phyloP scores from a whole-genome alignment of 192 early-diverging fungal genomes.

The Backusella westeae region DNA sequence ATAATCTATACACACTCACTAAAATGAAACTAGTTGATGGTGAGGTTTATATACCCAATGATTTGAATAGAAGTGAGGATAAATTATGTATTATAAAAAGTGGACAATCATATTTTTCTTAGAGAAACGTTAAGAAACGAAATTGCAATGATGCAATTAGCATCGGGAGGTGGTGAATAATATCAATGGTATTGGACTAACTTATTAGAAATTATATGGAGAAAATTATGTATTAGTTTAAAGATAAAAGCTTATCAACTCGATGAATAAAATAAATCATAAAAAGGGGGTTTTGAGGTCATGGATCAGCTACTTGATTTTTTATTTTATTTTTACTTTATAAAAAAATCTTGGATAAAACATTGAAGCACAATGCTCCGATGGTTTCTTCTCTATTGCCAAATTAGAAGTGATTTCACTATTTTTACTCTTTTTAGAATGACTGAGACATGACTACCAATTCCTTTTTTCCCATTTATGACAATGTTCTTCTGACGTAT shows the following conservation, averaged over 20 bases:
- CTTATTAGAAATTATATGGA: neutral
- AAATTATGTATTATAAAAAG: no score
- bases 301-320: neutral
- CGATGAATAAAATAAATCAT: neutral
- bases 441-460: no score
- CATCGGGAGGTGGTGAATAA: neutral
- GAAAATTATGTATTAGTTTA: neutral
- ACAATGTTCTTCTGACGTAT: no score
- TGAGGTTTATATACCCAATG: neutral
- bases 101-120: no score
- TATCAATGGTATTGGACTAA: neutral
- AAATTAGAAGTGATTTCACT: neutral
- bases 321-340: neutral
- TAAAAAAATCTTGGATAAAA: neutral
- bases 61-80: neutral
- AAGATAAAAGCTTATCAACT: neutral
- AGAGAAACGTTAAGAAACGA: no score
- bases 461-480: no score
- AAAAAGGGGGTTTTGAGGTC: neutral
- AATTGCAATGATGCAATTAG: neutral
- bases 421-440: no score
- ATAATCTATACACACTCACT: neutral
- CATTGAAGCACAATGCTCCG: neutral
- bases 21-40: neutral
- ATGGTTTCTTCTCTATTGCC: neutral